Base-by-base conservation (phyloP, 139 green algal species). In the Helicosporidium sp. region DNA sequence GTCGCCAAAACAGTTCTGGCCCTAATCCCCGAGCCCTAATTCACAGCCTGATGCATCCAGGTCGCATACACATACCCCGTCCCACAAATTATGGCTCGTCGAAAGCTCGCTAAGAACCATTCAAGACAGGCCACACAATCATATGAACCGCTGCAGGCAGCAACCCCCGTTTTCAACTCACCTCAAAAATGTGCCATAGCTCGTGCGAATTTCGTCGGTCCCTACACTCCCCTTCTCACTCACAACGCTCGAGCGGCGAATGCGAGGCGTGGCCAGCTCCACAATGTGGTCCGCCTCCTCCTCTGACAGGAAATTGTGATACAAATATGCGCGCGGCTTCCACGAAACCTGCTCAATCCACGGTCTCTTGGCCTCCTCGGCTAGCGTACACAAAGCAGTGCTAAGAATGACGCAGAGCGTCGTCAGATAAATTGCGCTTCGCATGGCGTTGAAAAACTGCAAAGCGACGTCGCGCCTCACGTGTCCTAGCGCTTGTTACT, bases 161-260 rank as follows among this genome's bases (percentile, higher is more conserved):
- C n/a, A n/a, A n/a, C n/a, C n/a, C n/a, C n/a, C n/a, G n/a, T n/a
- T n/a, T n/a, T n/a, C n/a, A n/a, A n/a, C n/a, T n/a, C n/a, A 37
- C 28, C 64, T 69, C 16, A 80, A 66, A 1, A 76, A 58, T 19
- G 51, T 69, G 7, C 75, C 75, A 31, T 56, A 75, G 48, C 46
- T 67, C 1, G 75, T 83, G 10, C 75, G 62, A 25, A 83, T 76
- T 35, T 56, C 33, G 45, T 27, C 3, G 2, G 18, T 1, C 6
- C 6, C 16, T 15, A 40, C 25, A 7, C 16, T 48, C 22, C 41
- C 48, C 42, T 72, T 64, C 4, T 51, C 24, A 41, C 80, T 68
- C 13, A 83, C 56, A 4, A 84, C 73, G 0, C 52, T 36, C 1
- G 66, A 76, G 7, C 67, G 60, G 6, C 35, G 28, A 15, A 83